Evolutionary conservation across 2,329 filamentous ascomycete species (phyloP).

Genomic region (Clonostachys sp.): DNA sequence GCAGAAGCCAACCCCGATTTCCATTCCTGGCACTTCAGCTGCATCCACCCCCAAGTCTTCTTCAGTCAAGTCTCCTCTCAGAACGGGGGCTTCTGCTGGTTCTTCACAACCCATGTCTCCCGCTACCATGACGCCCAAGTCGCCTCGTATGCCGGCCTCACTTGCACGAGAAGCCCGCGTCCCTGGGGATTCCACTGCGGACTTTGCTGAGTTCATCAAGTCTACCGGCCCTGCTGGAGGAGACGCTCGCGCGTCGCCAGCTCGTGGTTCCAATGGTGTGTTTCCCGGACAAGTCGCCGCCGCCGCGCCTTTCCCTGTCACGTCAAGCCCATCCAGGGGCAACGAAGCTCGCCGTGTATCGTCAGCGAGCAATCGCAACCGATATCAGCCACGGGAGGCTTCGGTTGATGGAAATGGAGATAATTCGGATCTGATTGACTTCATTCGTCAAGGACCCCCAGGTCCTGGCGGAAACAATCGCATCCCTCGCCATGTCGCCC

Average conservation of each 20-base stretch:
- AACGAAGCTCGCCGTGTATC: conserved; percentile 29
- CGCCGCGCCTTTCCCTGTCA: conserved; percentile 10
- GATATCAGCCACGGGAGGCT: conserved; percentile 69
- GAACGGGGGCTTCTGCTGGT: conserved; percentile 5
- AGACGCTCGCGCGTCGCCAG: conserved; percentile 26
- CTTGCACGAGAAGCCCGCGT: conserved; percentile 69
- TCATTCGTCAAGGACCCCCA: conserved; percentile 84
- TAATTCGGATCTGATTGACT: conserved; percentile 88
- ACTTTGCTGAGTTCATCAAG: conserved; percentile 87
- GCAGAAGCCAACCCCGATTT: conserved; percentile 1
- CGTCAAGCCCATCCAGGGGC: conserved; percentile 19
- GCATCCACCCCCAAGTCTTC: not conserved
- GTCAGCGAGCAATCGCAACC: conserved; percentile 38
- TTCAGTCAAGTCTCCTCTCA: not conserved
- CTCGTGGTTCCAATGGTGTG: conserved; percentile 17
- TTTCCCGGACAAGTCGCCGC: conserved; percentile 7
- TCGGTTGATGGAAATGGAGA: conserved; percentile 52
- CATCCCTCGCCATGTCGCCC: conserved; percentile 78
- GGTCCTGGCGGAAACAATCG: conserved; percentile 55
- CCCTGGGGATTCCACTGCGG: conserved; percentile 65
- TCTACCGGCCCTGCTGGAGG: conserved; percentile 68
- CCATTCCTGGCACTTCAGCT: not conserved
- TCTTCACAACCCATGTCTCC: conserved; percentile 7
- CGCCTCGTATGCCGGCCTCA: conserved; percentile 14
- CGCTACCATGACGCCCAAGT: conserved; percentile 1